Percentiles rank a stretch among this genome's conserved stretches.
Conservation (phyloP, 805 yeast species). For the Metschnikowia shivogae region DNA sequence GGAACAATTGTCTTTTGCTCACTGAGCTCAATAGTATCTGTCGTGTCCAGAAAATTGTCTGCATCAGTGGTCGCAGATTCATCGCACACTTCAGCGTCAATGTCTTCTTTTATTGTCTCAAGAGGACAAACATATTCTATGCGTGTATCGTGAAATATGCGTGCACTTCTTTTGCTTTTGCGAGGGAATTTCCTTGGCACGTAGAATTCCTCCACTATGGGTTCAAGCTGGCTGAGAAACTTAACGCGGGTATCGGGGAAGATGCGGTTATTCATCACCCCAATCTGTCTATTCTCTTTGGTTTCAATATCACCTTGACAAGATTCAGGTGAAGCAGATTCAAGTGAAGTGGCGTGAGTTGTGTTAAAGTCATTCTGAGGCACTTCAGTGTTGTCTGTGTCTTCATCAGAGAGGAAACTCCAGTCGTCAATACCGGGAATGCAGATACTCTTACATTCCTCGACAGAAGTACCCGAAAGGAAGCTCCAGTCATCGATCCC, state of each 20-base stretch:
- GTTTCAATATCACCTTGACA: no score
- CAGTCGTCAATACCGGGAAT: not conserved
- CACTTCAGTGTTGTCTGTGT: not conserved
- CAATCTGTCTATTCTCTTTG: not conserved
- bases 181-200: not conserved
- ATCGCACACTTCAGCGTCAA: no score
- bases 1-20: no score
- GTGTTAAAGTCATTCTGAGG: not conserved
- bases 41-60: no score
- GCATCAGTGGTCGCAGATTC: no score
- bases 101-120: no score
- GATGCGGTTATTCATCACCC: not conserved
- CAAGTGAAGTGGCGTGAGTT: no score
- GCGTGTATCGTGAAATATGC: no score
- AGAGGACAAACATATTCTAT: no score
- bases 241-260: not conserved
- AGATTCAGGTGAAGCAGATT: no score
- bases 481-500: not conserved
- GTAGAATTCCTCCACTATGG: not conserved
- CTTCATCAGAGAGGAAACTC: not conserved
- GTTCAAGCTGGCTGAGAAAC: not conserved
- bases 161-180: no score
- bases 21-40: no score
- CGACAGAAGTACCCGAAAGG: not conserved
- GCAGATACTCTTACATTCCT: not conserved